phyloP scores from a whole-genome alignment of 495 filamentous ascomycete genomes.

The Xylaria castorea region DNA sequence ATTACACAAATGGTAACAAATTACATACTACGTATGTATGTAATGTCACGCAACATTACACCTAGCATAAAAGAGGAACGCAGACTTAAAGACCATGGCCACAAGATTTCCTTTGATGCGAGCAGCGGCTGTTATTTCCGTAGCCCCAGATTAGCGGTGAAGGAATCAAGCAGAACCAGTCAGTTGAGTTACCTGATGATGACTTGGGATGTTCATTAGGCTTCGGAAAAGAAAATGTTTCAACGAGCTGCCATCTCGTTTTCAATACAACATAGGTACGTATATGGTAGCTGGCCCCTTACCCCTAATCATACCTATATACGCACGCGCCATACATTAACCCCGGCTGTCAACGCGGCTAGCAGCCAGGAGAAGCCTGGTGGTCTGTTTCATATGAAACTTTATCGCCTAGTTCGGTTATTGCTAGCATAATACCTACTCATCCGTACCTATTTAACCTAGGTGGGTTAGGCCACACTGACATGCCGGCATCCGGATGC shows the following conservation, averaged over 20 bases:
- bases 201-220: not conserved
- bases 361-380: not conserved
- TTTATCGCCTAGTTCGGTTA: not conserved
- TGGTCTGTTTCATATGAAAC: conserved; percentile 1
- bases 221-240: not conserved
- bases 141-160: not conserved
- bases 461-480: not conserved
- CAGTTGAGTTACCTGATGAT: not conserved
- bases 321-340: not conserved
- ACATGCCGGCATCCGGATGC: not conserved
- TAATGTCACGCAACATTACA: conserved; percentile 5
- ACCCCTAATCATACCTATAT: not conserved
- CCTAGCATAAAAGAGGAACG: not conserved
- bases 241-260: too few species aligned
- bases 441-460: not conserved
- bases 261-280: too few species aligned
- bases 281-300: not conserved
- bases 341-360: not conserved
- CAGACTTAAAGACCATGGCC: not conserved
- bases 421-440: not conserved
- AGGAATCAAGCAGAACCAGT: not conserved
- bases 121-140: not conserved
- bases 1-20: not conserved
- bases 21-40: not conserved
- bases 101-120: conserved; percentile 10